Conservation (phyloP, 352 stramenopile genomes). For the Phytophthora ramorum region DNA sequence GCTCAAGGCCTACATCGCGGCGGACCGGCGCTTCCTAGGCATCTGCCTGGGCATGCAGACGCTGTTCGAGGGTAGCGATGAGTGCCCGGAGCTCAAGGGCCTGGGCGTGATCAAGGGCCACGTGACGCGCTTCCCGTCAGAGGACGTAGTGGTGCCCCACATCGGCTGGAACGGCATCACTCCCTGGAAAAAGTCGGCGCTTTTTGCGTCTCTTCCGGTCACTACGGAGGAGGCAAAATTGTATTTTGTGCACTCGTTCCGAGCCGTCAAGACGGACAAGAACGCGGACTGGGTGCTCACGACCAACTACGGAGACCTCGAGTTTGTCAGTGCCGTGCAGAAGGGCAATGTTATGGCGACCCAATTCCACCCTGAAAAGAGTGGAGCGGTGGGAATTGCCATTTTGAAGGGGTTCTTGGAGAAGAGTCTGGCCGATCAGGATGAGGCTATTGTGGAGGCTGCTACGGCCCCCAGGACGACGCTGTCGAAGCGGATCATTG, state of each 20-base stretch:
- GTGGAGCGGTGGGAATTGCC: constrained; percentile 90
- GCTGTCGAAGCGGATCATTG: constrained; percentile 96
- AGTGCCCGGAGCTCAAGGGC: constrained; percentile 87
- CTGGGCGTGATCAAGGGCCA: constrained; percentile 94
- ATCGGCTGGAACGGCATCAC: constrained; percentile 99
- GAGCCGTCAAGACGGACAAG: constrained; percentile 69
- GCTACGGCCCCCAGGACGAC: constrained; percentile 55
- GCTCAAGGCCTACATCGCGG: constrained; percentile 88
- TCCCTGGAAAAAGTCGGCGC: constrained; percentile 84
- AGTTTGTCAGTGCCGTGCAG: constrained; percentile 96
- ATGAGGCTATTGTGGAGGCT: constrained; percentile 44
- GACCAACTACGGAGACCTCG: constrained; percentile 92
- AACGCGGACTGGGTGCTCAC: constrained; percentile 94
- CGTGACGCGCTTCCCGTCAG: constrained; percentile 90
- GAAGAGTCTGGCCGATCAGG: constrained; percentile 57
- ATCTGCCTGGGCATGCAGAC: constrained; percentile 99
- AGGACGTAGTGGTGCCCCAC: constrained; percentile 92
- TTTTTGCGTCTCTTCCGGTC: constrained; percentile 63
- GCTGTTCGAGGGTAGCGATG: constrained; percentile 97
- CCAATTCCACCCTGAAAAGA: constrained; percentile 99
- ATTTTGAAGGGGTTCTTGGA: constrained; percentile 95
- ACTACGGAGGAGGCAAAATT: constrained; percentile 60
- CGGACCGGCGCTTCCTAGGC: constrained; percentile 94
- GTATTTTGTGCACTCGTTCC: constrained; percentile 99
- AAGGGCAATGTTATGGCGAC: constrained; percentile 97